A percentile compares a stretch with the other conserved stretches of the same genome.
Evolutionary conservation across 2,329 filamentous ascomycete genomes (phyloP).

Genomic region (Amphichorda felina): DNA sequence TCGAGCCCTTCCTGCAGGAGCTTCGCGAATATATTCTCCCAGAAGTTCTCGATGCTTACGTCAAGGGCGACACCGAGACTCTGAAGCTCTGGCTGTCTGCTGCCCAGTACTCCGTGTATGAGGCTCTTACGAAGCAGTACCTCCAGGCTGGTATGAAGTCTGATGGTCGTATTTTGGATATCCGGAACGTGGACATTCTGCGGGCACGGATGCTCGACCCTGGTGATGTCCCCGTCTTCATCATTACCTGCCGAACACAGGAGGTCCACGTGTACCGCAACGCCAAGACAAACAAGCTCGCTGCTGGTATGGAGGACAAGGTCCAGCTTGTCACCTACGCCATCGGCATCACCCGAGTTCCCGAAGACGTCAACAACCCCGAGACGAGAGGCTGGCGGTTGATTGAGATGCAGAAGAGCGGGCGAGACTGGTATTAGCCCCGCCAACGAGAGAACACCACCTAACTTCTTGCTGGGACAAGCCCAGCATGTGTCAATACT

Average conservation of each 20-base stretch:
- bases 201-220: slow-evolving; percentile 72
- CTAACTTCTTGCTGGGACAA: too few species aligned
- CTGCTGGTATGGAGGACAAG: slow-evolving; percentile 96
- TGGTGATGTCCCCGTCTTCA: slow-evolving; percentile 87
- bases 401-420: slow-evolving; percentile 98
- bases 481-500: neutral
- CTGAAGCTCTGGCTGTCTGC: slow-evolving; percentile 93
- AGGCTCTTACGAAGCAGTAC: slow-evolving; percentile 94
- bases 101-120: slow-evolving; percentile 92
- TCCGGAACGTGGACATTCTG: slow-evolving; percentile 83
- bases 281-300: slow-evolving; percentile 76
- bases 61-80: slow-evolving; percentile 86
- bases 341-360: slow-evolving; percentile 85
- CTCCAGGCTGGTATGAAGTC: slow-evolving; percentile 86
- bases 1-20: slow-evolving; percentile 89
- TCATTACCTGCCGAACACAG: slow-evolving; percentile 91
- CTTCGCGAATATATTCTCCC: slow-evolving; percentile 97
- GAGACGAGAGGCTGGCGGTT: slow-evolving; percentile 95
- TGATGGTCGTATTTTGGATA: slow-evolving; percentile 90
- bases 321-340: slow-evolving; percentile 97
- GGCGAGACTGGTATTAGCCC: slow-evolving; percentile 63
- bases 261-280: slow-evolving; percentile 97
- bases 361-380: slow-evolving; percentile 92
- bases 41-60: slow-evolving; percentile 94
- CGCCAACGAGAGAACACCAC: too few species aligned